These are phyloP conservation scores for Scedosporium apiospermum DNA, from an alignment of 2,329 filamentous ascomycete species.

Conservation along the genomic window DNA sequence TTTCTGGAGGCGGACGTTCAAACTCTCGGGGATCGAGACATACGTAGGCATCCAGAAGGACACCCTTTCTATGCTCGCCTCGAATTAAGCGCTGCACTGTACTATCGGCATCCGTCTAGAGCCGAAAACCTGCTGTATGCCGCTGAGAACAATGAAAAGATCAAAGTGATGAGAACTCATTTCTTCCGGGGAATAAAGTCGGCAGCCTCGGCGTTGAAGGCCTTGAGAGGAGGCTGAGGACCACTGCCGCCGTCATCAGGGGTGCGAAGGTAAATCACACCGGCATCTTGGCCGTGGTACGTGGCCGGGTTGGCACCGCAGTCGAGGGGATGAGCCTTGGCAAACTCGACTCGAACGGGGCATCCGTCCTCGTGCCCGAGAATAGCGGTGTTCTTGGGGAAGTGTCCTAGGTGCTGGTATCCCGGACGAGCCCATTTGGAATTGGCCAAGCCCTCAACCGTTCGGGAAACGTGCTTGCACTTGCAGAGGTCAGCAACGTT, in stretches of 20 bases:
- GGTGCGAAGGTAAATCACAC: neutral
- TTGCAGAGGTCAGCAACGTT: neutral
- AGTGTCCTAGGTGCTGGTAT: neutral
- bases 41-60: neutral
- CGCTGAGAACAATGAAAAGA: too few species aligned
- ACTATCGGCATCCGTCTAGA: too few species aligned
- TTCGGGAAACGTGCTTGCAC: neutral
- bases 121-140: too few species aligned
- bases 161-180: neutral
- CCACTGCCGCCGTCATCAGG: neutral
- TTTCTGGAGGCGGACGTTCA: too few species aligned
- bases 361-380: neutral
- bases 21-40: neutral
- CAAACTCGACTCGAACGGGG: neutral
- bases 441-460: neutral
- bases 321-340: slow-evolving; percentile 1
- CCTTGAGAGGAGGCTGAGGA: neutral
- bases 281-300: neutral
- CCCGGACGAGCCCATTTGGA: slow-evolving; percentile 1
- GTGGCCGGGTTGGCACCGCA: slow-evolving; percentile 1
- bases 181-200: neutral
- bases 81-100: too few species aligned
- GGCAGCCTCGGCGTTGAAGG: neutral
- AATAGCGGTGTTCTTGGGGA: neutral
- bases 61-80: neutral